phyloP scores from a whole-genome alignment of 345 rosid species.

The Carallia brachiata region DNA sequence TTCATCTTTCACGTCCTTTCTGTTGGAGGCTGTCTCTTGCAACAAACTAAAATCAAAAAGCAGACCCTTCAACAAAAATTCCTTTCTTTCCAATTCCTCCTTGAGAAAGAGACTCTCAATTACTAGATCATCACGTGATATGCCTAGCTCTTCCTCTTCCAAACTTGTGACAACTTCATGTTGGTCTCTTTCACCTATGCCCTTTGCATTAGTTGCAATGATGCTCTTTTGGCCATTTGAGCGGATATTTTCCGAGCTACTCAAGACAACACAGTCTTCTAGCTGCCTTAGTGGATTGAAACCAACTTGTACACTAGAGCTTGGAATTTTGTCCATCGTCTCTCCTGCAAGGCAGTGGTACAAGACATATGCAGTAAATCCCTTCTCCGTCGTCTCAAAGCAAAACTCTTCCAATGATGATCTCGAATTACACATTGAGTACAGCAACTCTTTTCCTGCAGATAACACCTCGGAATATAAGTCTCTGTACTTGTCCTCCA shows the following conservation, averaged over 20 bases:
- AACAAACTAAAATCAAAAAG: constrained; percentile 85
- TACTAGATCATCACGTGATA: constrained; percentile 28
- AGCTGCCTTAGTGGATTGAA: constrained; percentile 22
- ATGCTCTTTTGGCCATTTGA: constrained; percentile 17
- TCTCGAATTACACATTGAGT: constrained; percentile 40
- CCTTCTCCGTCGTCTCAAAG: constrained; percentile 56
- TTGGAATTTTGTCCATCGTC: constrained; percentile 31
- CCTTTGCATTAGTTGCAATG: constrained; percentile 20
- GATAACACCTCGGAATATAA: constrained; percentile 44
- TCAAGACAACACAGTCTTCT: constrained; percentile 16
- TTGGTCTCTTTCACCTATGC: constrained; percentile 22
- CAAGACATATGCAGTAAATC: constrained; percentile 42
- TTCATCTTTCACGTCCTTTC: constrained; percentile 68
- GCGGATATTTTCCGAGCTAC: constrained; percentile 16
- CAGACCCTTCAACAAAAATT: constrained; percentile 70
- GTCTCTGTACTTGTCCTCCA: constrained; percentile 48
- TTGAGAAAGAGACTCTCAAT: constrained; percentile 55
- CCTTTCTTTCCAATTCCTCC: constrained; percentile 77
- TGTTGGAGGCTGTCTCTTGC: constrained; percentile 81
- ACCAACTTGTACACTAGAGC: constrained; percentile 23
- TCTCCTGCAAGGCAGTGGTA: constrained; percentile 50
- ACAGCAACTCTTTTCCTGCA: constrained; percentile 45
- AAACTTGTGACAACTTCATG: constrained; percentile 27
- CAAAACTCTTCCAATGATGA: constrained; percentile 54
- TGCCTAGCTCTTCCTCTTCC: constrained; percentile 29